Evolutionary conservation across 805 yeast genomes (phyloP).

Genomic region (Starmerella bombicola): DNA sequence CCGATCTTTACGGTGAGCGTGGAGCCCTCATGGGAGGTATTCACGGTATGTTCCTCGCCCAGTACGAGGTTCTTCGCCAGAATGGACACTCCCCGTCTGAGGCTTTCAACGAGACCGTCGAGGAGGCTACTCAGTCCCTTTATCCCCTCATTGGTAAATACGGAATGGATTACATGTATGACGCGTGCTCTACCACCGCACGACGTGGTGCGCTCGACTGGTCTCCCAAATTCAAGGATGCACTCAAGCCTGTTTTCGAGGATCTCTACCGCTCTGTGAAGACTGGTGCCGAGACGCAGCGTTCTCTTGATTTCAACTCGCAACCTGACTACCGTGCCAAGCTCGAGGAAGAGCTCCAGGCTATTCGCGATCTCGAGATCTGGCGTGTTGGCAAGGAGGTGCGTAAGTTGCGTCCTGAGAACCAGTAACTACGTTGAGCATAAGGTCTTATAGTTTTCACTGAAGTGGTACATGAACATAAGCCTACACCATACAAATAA

Average conservation of each 20-base stretch:
- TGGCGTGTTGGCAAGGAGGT: constrained; percentile 99
- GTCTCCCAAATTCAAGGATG: constrained; percentile 98
- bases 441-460: no score
- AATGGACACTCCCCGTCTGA: constrained; percentile 99
- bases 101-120: constrained; percentile 99
- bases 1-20: constrained; percentile 99
- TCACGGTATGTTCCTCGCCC: constrained; percentile 99
- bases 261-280: constrained; percentile 89
- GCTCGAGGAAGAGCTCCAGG: constrained; percentile 84
- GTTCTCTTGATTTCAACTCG: constrained; percentile 97
- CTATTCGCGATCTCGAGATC: constrained; percentile 96
- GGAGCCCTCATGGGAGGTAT: constrained; percentile 99
- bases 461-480: not conserved
- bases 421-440: no score
- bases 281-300: constrained; percentile 94
- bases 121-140: constrained; percentile 98
- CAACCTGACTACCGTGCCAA: constrained; percentile 95
- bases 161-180: constrained; percentile 99
- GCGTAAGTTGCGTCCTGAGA: constrained; percentile 98
- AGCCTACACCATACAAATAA: no score
- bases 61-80: constrained; percentile 98
- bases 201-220: constrained; percentile 99
- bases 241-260: constrained; percentile 95
- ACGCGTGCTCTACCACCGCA: constrained; percentile 99
- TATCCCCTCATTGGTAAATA: constrained; percentile 98